phyloP scores from a whole-genome alignment of 2,329 filamentous ascomycete species.

The Pseudopithomyces maydicus region DNA sequence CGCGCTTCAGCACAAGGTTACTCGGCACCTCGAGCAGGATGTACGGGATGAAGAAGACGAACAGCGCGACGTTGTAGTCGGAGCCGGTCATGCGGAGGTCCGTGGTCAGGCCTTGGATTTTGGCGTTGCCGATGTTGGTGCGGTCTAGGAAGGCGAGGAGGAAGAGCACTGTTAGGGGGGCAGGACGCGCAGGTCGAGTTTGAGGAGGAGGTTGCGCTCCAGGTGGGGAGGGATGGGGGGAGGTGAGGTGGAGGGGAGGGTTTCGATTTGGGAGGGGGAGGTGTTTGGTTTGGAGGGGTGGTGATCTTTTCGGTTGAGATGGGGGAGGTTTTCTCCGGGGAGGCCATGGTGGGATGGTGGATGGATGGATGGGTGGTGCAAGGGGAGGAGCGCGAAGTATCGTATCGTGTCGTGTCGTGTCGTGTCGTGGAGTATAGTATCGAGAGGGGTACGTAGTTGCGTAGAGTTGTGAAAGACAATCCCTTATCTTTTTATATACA shows the following conservation, averaged over 20 bases:
- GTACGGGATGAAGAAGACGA: slow-evolving; percentile 47
- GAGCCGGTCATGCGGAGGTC: slow-evolving; percentile 44
- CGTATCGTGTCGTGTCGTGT: no score
- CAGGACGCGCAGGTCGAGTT: slow-evolving; percentile 55
- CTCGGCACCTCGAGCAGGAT: slow-evolving; percentile 43
- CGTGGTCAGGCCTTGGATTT: slow-evolving; percentile 45
- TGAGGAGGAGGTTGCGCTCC: slow-evolving; percentile 54
- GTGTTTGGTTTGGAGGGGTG: slow-evolving; percentile 18
- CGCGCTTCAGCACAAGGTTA: slow-evolving; percentile 47
- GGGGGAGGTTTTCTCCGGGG: background rate
- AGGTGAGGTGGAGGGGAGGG: slow-evolving; percentile 30
- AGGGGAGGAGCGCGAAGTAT: background rate
- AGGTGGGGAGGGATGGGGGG: slow-evolving; percentile 39
- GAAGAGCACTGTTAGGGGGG: slow-evolving; percentile 53
- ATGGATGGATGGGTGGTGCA: background rate
- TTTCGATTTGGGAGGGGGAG: slow-evolving; percentile 16
- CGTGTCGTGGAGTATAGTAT: no score
- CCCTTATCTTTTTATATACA: no score
- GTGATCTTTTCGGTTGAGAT: no score
- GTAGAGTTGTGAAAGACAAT: no score
- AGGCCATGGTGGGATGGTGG: background rate
- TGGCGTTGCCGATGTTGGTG: slow-evolving; percentile 49
- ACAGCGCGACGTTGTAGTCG: slow-evolving; percentile 46
- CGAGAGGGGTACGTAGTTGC: no score
- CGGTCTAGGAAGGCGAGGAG: slow-evolving; percentile 38